Evolutionary conservation across 768 basidiomycete species (phyloP), one percentile per base, ranked within the genome.

Genomic region (Mycena amicta): DNA sequence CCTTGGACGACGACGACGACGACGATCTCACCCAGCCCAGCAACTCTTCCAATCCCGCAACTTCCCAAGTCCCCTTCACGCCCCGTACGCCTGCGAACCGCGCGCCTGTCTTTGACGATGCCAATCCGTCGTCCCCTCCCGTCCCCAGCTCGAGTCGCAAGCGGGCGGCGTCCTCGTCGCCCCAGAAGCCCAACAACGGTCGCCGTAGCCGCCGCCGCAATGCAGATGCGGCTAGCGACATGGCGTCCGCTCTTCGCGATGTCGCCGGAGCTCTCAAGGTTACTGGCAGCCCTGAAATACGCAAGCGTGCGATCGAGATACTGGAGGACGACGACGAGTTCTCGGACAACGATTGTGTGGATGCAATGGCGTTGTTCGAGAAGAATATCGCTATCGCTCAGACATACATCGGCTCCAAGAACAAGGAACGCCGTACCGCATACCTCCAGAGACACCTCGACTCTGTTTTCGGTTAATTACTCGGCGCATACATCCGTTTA

Each of bases 261-360:
- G 45, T 61, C 22, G 59, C 51, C 1, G 22, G 11, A 0, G 5
- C 55, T 3, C 25, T 59, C 37, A 41, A 30, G 4, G 46, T 28
- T 5, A 39, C 27, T 5, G 43, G 29, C 1, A 61, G 53, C 33
- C 59, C 59, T 3, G 54, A 56, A 43, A 29, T 55, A 22, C 50
- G 55, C n/a, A 3, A n/a, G n/a, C 5, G 22, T 2, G 59, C 59
- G 4, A 22, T 61, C 12, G 26, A 39, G 25, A 6, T 56, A 23
- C 27, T 61, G 49, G 55, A 61, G 41, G 59, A 61, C 1, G 59
- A 61, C 30, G 50, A 22, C 3, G 59, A 61, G 4, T 56, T 61
- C 22, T 52, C 55, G 1, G 50, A 52, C 22, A 28, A 56, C 13
- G 59, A 61, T 16, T 26, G 26, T 27, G 39, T 33, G 3, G 26